A percentile compares a stretch with the other conserved stretches of the same genome.
Evolutionary conservation across 2,329 filamentous ascomycete species (phyloP).

Genomic region (Ceratocystis smalleyi): DNA sequence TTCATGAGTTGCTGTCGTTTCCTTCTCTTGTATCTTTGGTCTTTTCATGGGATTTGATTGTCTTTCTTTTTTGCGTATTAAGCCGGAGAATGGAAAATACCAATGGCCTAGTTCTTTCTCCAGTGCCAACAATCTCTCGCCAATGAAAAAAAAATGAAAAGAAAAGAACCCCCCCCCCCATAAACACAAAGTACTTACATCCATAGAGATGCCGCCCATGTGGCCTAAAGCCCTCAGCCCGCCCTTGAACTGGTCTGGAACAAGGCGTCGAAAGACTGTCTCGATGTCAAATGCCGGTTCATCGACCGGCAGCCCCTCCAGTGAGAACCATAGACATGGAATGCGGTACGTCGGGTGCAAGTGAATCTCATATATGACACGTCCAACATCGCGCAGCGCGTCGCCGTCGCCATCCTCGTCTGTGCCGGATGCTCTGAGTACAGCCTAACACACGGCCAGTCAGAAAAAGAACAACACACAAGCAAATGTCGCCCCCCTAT

Average conservation of each 20-base stretch:
- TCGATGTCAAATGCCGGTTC: constrained; percentile 48
- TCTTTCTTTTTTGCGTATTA: constrained; percentile 2
- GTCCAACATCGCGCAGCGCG: constrained; percentile 24
- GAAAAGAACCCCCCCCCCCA: constrained; percentile 9
- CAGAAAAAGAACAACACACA: constrained; percentile 4
- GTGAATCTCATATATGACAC: constrained; percentile 58
- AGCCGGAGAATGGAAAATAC: constrained; percentile 1
- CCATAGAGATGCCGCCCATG: constrained; percentile 60
- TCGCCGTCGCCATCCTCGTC: constrained; percentile 2
- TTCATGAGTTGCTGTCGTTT: not conserved
- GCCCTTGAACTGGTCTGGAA: constrained; percentile 49
- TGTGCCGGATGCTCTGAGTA: not conserved
- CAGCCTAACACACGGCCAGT: constrained; percentile 16
- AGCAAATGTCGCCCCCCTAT: not conserved
- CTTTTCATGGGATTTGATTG: not conserved
- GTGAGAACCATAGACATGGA: constrained; percentile 60
- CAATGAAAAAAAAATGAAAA: constrained; percentile 9
- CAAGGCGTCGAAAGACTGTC: constrained; percentile 53
- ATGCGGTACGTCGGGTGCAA: constrained; percentile 60
- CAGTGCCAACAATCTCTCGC: not conserved
- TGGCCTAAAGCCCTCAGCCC: constrained; percentile 45
- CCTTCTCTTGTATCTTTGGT: not conserved
- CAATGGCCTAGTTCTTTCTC: constrained; percentile 12
- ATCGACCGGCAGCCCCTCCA: constrained; percentile 41
- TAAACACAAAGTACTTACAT: constrained; percentile 39